These are phyloP conservation scores for Podaxis carcinomalis DNA, from an alignment of 768 basidiomycete species.

Conservation along the genomic window DNA sequence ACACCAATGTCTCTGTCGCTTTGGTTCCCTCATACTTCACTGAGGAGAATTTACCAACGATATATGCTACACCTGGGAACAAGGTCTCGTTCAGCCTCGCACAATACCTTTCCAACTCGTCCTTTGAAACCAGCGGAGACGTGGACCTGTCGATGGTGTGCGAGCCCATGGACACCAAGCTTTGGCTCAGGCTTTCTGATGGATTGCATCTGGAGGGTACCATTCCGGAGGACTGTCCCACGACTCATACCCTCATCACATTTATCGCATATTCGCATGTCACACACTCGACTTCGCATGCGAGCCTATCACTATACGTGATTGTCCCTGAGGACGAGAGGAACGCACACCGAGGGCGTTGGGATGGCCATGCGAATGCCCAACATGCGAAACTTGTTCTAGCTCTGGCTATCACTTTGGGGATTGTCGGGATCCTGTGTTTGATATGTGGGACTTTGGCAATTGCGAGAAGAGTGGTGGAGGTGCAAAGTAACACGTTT, in stretches of 20 bases:
- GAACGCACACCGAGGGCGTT: conserved; percentile 29
- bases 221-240: conserved; percentile 43
- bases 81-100: conserved; percentile 49
- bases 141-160: conserved; percentile 52
- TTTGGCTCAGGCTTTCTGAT: conserved; percentile 13
- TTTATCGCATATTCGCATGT: conserved; percentile 65
- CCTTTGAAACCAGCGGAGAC: conserved; percentile 26
- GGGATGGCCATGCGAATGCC: conserved; percentile 34
- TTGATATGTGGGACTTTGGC: conserved; percentile 53
- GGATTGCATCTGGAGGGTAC: conserved; percentile 47
- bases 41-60: conserved; percentile 47
- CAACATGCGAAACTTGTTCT: conserved; percentile 45
- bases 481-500: conserved; percentile 58
- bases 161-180: conserved; percentile 34
- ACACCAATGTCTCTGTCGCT: conserved; percentile 59
- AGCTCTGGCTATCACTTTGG: conserved; percentile 60
- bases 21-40: conserved; percentile 74
- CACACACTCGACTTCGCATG: conserved; percentile 71
- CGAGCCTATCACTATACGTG: conserved; percentile 49
- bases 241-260: conserved; percentile 41
- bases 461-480: conserved; percentile 47
- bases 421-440: conserved; percentile 54
- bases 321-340: conserved; percentile 30
- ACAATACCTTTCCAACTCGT: conserved; percentile 52
- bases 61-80: conserved; percentile 48